Base-by-base conservation (phyloP, 2,329 filamentous ascomycete species). In the Tolypocladium nubicola region DNA sequence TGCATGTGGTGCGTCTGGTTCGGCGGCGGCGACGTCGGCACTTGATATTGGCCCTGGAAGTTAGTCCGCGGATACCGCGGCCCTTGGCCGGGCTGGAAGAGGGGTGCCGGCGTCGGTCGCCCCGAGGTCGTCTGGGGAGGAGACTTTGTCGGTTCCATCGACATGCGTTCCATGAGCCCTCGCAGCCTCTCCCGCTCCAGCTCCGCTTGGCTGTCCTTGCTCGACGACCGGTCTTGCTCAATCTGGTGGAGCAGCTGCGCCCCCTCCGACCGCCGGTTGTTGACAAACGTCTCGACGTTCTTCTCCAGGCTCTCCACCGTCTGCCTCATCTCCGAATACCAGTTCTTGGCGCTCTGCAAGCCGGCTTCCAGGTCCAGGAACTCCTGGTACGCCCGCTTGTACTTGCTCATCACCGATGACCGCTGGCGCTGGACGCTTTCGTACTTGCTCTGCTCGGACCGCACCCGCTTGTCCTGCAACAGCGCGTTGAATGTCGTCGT, bases 281-380 rank as follows among this genome's bases (percentile, higher is more conserved):
- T 95, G 62, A 99, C 92, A 73, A 99, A 99, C 0, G 88, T 89
- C 63, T 97, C 93, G 1, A 99, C 94, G 65, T 99, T 99, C 80
- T 96, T 94, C 65, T 91, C 85, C 45, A 97, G 76, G 68, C 89
- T 96, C 63, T 93, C 89, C 0, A 95, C 90, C 0, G 91, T 97
- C 62, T 97, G 91, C 65, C 87, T 88, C 91, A 97, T 99, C 70
- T 97, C 94, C 3, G 83, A 82, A 69, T 99, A 99, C 82, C 96
- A 99, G 56, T 86, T 86, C 73, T 94, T 92, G 8, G 95, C 94
- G 63, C 92, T 87, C 66, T 88, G 83, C 5, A 99, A 78, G 2
- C 94, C 94, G 10, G 91, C 88, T 61, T 89, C 84, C 14, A 99
- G 81, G 65, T 96, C 93, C 59, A 95, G 82, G 70, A 96, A 97